Percentiles rank a stretch among this genome's conserved stretches.
Conservation (phyloP, 352 stramenopile genomes). For the Phytopythium helicoides region DNA sequence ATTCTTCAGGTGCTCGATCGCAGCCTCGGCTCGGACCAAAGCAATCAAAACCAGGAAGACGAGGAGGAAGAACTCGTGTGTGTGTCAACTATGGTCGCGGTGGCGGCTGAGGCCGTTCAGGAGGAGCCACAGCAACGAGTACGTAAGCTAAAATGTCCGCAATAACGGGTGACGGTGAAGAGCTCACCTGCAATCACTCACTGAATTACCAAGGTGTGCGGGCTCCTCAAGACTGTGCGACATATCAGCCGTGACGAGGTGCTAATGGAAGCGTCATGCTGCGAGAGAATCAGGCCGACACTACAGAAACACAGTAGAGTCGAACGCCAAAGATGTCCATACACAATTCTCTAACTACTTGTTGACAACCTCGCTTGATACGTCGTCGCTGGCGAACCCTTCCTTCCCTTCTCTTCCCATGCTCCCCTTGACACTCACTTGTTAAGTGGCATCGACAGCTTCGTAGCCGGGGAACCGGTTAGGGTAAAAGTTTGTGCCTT, state of each 20-base stretch:
- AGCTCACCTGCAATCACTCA: background rate
- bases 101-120: slow-evolving; percentile 12
- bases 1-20: slow-evolving; percentile 68
- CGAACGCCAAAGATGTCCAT: background rate
- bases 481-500: slow-evolving; percentile 94
- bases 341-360: background rate
- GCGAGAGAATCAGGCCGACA: slow-evolving; percentile 26
- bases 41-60: slow-evolving; percentile 27
- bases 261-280: background rate
- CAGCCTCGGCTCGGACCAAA: slow-evolving; percentile 13
- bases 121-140: slow-evolving; percentile 28
- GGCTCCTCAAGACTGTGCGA: slow-evolving; percentile 31
- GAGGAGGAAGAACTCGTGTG: slow-evolving; percentile 70
- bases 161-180: background rate
- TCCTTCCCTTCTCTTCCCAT: background rate
- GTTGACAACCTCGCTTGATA: background rate
- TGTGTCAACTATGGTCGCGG: slow-evolving; percentile 66
- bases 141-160: background rate
- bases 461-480: slow-evolving; percentile 86
- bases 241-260: slow-evolving; percentile 22
- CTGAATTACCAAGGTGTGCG: slow-evolving; percentile 3
- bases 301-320: background rate
- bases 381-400: background rate
- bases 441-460: background rate
- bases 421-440: no score